Evolutionary conservation across 2,329 filamentous ascomycete genomes (phyloP), one percentile per base, ranked within the genome.

Genomic region (Paradendryphiella salina): DNA sequence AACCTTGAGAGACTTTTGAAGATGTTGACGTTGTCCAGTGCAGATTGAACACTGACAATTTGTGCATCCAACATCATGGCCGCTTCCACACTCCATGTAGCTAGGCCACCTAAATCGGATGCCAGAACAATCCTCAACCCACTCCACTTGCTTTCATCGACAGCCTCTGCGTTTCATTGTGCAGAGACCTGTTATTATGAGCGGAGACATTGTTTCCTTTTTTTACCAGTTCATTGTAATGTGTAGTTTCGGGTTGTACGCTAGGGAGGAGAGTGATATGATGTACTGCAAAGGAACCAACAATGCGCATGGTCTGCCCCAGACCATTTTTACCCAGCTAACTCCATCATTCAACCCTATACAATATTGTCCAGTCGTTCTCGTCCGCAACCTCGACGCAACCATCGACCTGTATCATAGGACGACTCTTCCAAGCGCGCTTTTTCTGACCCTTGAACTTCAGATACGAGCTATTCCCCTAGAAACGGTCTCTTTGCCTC

Each of bases 401-500:
- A 34, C 46, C 49, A 36, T 50, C 45, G n/a, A 46, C 20, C 23
- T 39, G 37, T 31, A 37, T 10, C 35, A 34, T 39, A 3, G 38
- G 39, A 17, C 21, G 39, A 13, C 17, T 28, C 31, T 17, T 18
- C 50, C 50, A 52, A 15, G 15, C 21, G 21, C 40, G 29, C 17
- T 38, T 43, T 26, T 48, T 33, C 33, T 39, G 41, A 14, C 31
- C 32, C 26, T 40, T 32, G 44, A 42, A 56, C 42, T 38, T 48
- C 4, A 54, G 31, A 31, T 47, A 51, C 13, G 21, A 38, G 37
- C 32, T 37, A 37, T 50, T 54, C 56, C 32, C 40, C 64, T 68
- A 80, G 54, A 80, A 80, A 59, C 78, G 68, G 63, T 76, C 67
- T 54, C 72, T 64, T 65, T 74, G 72, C 73, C 81, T 85, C 57